Base-by-base conservation (phyloP, 805 yeast genomes). In the Yamadazyma tumulicola region DNA sequence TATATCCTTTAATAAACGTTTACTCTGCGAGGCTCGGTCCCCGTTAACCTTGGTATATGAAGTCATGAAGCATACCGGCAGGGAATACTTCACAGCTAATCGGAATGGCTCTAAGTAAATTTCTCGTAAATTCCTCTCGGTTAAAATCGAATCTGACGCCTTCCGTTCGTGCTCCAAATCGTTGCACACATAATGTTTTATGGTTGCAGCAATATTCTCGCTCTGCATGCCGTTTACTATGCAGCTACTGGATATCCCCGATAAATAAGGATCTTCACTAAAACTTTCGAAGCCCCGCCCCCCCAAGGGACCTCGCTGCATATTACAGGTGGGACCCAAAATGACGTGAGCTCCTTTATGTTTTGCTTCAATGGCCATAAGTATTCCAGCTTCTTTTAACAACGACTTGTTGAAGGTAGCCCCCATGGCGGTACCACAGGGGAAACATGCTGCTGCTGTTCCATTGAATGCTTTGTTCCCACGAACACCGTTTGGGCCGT, bases 391-490 rank as follows among this genome's bases (percentile, higher is more conserved):
- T 19, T 48, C 41, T 5, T 17, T n/a, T 26, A 58, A 42, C 34
- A 59, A 48, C 4, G 64, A 69, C 47, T 67, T 64, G 43, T 58
- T 51, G 42, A 58, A 57, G 8, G 64, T 55, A 6, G 61, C 38
- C 6, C 56, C 62, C 42, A 59, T 43, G 3, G 49, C 61, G n/a
- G 62, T 58, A 7, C 63, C 63, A 40, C 63, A 58, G 1, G 63
- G 61, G 38, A 59, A 58, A 36, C 61, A 57, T 5, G 60, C 61
- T 4, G 61, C 48, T 2, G 62, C 56, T 10, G 41, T 46, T 12
- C 55, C 51, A 29, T 52, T 47, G 42, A 55, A 49, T 16, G 52
- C 50, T 35, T 49, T 52, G 12, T 59, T 54, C 17, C 64, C 64
- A 38, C 63, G 45, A 8, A 55, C 51, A 9, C 64, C 63, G 34